Percentiles rank a stretch among this genome's conserved stretches.
These are phyloP conservation scores for Debaryomyces coudertii DNA, from an alignment of 1,139 yeast species.

Conservation along the genomic window DNA sequence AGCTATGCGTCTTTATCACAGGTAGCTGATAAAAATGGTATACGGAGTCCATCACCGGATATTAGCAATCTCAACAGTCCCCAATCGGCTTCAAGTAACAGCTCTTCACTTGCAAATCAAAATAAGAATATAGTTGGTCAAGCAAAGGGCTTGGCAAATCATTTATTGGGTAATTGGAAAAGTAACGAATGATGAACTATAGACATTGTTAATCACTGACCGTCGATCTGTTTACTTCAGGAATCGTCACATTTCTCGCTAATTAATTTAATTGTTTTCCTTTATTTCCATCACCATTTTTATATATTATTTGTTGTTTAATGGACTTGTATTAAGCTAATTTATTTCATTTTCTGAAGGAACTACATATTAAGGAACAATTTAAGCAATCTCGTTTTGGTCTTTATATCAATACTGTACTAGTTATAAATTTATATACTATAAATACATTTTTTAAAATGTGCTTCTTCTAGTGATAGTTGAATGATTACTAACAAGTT, in stretches of 20 bases:
- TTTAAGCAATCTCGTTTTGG: not conserved
- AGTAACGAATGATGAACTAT: constrained; percentile 18
- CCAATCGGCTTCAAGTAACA: constrained; percentile 1
- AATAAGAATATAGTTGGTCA: constrained; percentile 37
- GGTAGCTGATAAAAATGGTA: constrained; percentile 53
- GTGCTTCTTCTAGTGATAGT: not conserved
- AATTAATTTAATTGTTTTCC: not conserved
- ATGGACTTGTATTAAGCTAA: constrained; percentile 1
- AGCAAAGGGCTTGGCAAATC: constrained; percentile 45
- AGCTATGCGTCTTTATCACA: constrained; percentile 51
- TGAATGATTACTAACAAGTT: too few relatives aligned
- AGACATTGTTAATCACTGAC: constrained; percentile 8
- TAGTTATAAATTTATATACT: constrained; percentile 3
- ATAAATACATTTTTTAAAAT: not conserved
- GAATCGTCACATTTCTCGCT: not conserved
- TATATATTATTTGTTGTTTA: not conserved
- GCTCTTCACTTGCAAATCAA: constrained; percentile 7
- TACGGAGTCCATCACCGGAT: constrained; percentile 37
- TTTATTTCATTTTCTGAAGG: constrained; percentile 4
- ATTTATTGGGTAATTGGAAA: constrained; percentile 40
- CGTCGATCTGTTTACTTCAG: not conserved
- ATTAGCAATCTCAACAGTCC: constrained; percentile 1
- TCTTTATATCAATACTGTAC: constrained; percentile 1
- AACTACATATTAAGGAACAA: not conserved
- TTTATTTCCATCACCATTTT: constrained; percentile 5